Percentiles rank a stretch among this genome's conserved stretches.
phyloP scores from a whole-genome alignment of 768 basidiomycete genomes.

The Lentinula lateritia region DNA sequence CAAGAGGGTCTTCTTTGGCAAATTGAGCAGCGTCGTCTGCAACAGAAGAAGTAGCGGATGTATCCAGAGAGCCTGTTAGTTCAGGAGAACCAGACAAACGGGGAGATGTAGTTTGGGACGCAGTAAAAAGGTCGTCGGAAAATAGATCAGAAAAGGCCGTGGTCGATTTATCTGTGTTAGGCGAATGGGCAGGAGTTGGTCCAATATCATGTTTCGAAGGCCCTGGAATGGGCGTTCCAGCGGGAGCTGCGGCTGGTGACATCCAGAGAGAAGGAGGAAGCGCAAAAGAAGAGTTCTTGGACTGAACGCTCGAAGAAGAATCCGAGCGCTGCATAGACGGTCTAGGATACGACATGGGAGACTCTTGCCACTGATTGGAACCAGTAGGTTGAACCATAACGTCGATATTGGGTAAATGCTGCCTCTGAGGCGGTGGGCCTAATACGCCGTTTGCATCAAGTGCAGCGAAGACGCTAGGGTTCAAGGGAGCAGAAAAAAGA shows the following conservation, averaged over 20 bases:
- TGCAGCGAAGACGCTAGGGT: conserved; percentile 54
- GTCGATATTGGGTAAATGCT: conserved; percentile 11
- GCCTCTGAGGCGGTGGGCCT: conserved; percentile 24
- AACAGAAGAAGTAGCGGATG: conserved; percentile 39
- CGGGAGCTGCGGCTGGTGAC: conserved; percentile 56
- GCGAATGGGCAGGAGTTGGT: conserved; percentile 26
- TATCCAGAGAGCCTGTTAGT: conserved; percentile 27
- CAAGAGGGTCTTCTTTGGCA: conserved; percentile 83
- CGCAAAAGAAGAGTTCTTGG: conserved; percentile 27
- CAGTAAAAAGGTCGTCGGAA: conserved; percentile 57
- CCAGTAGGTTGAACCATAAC: conserved; percentile 16
- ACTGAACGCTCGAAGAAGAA: conserved; percentile 20
- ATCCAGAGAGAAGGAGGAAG: conserved; percentile 82
- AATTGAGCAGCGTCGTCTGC: conserved; percentile 45
- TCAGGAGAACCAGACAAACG: conserved; percentile 66
- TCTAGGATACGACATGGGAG: conserved; percentile 20
- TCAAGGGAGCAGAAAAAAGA: conserved; percentile 57
- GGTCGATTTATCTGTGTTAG: conserved; percentile 45
- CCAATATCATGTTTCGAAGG: conserved; percentile 30
- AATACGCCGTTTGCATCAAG: conserved; percentile 59
- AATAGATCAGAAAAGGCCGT: conserved; percentile 67
- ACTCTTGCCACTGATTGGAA: conserved; percentile 25
- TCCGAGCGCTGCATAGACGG: conserved; percentile 23
- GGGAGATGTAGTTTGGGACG: conserved; percentile 49
- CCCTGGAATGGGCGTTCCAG: conserved; percentile 35